Evolutionary conservation across 768 basidiomycete species (phyloP).

Genomic region (Pleurotus djamor): DNA sequence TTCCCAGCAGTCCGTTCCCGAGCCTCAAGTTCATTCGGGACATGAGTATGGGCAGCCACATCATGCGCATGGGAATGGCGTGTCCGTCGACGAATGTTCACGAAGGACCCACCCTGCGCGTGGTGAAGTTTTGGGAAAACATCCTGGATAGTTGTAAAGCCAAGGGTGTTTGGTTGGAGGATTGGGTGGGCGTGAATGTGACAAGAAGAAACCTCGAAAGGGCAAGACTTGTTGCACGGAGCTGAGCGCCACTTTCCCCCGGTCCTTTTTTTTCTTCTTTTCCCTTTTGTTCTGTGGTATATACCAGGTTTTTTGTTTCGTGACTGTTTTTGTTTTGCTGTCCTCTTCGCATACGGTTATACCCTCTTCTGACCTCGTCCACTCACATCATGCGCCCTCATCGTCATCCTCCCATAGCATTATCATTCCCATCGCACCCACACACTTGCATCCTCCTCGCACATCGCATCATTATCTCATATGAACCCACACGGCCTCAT

Average conservation of each 20-base stretch:
- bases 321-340: neutral
- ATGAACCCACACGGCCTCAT: neutral
- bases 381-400: neutral
- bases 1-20: conserved; percentile 56
- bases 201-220: conserved; percentile 36
- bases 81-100: conserved; percentile 6
- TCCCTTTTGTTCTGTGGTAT: neutral
- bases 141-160: conserved; percentile 40
- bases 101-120: conserved; percentile 25
- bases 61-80: conserved; percentile 38
- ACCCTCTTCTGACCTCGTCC: neutral
- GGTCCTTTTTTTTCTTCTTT: neutral
- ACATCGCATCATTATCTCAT: neutral
- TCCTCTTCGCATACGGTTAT: neutral
- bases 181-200: conserved; percentile 59
- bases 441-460: neutral
- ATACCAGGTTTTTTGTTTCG: neutral
- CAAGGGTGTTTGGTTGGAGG: conserved; percentile 63
- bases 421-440: neutral
- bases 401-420: neutral
- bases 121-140: conserved; percentile 41
- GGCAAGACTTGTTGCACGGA: conserved; percentile 11
- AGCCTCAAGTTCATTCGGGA: conserved; percentile 59
- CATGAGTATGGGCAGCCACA: conserved; percentile 57
- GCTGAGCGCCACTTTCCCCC: neutral